phyloP scores from a whole-genome alignment of 352 stramenopile species.

The Hyaloperonospora arabidopsidis region DNA sequence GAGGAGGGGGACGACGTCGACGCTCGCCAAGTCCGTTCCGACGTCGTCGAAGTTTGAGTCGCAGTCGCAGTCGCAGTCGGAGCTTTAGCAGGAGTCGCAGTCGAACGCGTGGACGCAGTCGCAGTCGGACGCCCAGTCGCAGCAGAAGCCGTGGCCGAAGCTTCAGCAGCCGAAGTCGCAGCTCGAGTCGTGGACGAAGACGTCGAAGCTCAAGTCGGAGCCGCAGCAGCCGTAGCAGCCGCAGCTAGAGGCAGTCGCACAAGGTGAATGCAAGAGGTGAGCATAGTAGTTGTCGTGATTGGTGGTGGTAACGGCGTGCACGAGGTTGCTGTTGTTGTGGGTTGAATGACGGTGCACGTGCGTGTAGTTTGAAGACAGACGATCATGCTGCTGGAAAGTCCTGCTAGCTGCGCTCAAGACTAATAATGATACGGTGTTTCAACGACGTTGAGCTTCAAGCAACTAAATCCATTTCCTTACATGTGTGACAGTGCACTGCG shows the following conservation, averaged over 20 bases:
- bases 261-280: not conserved
- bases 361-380: too few species aligned
- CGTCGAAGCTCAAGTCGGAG: slow-evolving; percentile 31
- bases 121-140: slow-evolving; percentile 24
- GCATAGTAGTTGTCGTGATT: not conserved
- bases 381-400: too few species aligned
- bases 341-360: too few species aligned
- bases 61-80: slow-evolving; percentile 24
- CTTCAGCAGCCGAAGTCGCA: slow-evolving; percentile 29
- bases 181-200: slow-evolving; percentile 1
- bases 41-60: slow-evolving; percentile 25
- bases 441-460: too few species aligned
- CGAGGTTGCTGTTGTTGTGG: too few species aligned
- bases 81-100: slow-evolving; percentile 23
- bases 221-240: slow-evolving; percentile 19
- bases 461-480: slow-evolving; percentile 6
- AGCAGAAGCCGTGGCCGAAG: slow-evolving; percentile 20
- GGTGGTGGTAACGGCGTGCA: too few species aligned
- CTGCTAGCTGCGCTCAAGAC: too few species aligned
- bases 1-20: slow-evolving; percentile 19
- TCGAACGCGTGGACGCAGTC: slow-evolving; percentile 18
- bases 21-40: slow-evolving; percentile 32
- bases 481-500: slow-evolving; percentile 20
- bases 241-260: slow-evolving; percentile 19
- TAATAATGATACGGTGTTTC: too few species aligned